phyloP scores from a whole-genome alignment of 208 protist genomes.

The Trypanosoma lewisi region DNA sequence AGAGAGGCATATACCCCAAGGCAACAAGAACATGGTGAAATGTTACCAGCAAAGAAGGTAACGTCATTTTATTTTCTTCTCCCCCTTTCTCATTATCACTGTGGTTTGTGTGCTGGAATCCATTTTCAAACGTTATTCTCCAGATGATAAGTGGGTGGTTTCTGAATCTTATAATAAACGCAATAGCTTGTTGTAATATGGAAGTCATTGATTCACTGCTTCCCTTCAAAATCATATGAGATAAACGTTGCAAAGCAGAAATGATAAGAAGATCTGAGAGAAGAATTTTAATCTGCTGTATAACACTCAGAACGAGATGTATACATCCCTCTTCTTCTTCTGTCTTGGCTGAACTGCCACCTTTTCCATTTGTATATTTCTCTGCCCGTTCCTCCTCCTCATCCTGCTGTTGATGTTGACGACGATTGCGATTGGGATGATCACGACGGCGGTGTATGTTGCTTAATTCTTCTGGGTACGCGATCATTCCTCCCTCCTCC shows the following conservation, averaged over 20 bases:
- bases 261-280: constrained; percentile 35
- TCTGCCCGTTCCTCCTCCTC: constrained; percentile 10
- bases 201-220: background rate
- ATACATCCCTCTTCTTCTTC: background rate
- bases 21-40: constrained; percentile 38
- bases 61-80: background rate
- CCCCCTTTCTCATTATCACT: background rate
- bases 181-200: constrained; percentile 13
- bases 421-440: no score
- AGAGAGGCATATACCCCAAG: constrained; percentile 44
- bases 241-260: constrained; percentile 44
- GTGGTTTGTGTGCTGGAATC: background rate
- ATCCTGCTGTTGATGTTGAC: background rate
- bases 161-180: constrained; percentile 15
- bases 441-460: no score
- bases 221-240: constrained; percentile 10
- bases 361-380: constrained; percentile 4
- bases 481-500: constrained; percentile 6
- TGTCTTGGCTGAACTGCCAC: background rate
- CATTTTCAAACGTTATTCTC: constrained; percentile 18
- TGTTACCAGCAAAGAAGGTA: constrained; percentile 31
- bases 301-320: background rate
- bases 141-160: constrained; percentile 20
- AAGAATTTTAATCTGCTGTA: constrained; percentile 18
- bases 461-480: background rate